Evolutionary conservation across 2,329 filamentous ascomycete species (phyloP).

Genomic region (Aspergillus felis): DNA sequence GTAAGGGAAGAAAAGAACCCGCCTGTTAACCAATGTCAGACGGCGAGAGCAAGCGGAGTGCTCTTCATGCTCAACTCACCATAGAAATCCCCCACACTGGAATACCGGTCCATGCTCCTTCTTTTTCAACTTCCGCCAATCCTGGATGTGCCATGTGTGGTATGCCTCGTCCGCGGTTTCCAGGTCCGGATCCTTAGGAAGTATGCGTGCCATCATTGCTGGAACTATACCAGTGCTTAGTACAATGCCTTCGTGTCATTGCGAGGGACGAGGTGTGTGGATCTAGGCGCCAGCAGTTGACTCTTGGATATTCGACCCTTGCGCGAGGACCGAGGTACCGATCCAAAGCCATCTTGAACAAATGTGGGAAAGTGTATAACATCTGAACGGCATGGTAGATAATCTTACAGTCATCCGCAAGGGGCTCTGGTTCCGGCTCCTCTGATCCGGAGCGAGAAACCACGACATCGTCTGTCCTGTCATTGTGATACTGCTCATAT

Average conservation of each 20-base stretch:
- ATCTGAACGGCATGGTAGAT: constrained; percentile 8
- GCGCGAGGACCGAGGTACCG: constrained; percentile 4
- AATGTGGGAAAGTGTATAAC: not conserved
- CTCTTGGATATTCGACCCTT: constrained; percentile 4
- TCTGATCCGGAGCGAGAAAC: constrained; percentile 58
- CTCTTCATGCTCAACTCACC: constrained; percentile 52
- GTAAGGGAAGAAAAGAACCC: constrained; percentile 89
- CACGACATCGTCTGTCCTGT: constrained; percentile 60
- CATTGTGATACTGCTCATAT: constrained; percentile 56
- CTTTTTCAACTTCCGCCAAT: constrained; percentile 72
- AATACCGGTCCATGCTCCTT: constrained; percentile 88
- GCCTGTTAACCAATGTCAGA: constrained; percentile 53
- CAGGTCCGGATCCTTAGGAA: constrained; percentile 74
- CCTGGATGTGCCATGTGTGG: constrained; percentile 81
- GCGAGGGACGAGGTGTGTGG: not conserved
- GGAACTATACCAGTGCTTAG: constrained; percentile 54
- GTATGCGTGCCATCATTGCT: constrained; percentile 76
- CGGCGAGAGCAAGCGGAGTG: not conserved
- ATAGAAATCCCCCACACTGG: constrained; percentile 79
- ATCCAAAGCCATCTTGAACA: constrained; percentile 1
- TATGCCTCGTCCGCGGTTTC: constrained; percentile 72
- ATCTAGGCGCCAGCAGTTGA: not conserved
- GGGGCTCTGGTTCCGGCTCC: constrained; percentile 53
- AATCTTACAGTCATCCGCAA: constrained; percentile 55
- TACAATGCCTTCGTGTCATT: constrained; percentile 12